These are phyloP conservation scores for Sporisorium graminicola DNA, from an alignment of 1,284 basidiomycete genomes.

Conservation along the genomic window DNA sequence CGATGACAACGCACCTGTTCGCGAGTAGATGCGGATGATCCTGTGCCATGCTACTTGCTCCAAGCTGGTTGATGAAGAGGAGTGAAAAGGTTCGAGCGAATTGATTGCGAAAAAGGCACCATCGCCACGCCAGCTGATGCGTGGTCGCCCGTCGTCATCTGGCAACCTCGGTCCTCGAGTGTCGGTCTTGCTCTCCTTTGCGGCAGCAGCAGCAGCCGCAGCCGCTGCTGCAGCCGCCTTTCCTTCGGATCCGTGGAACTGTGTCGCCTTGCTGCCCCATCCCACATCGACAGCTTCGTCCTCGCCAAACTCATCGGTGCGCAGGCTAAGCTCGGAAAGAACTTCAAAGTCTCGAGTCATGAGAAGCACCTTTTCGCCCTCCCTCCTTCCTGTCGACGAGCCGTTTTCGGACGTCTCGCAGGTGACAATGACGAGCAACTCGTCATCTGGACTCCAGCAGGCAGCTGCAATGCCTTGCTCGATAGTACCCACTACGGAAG, in stretches of 20 bases:
- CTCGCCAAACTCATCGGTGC: conserved; percentile 85
- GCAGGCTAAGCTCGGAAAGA: conserved; percentile 81
- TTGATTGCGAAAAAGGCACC: conserved; percentile 89
- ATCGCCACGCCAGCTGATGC: conserved; percentile 93
- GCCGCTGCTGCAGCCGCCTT: conserved; percentile 79
- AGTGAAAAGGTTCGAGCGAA: conserved; percentile 73
- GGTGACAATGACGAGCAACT: conserved; percentile 77
- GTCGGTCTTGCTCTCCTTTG: conserved; percentile 46
- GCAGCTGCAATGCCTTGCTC: conserved; percentile 86
- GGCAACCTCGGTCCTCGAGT: conserved; percentile 69
- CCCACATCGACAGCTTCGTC: conserved; percentile 93
- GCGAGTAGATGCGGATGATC: conserved; percentile 76
- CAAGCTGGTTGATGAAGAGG: conserved; percentile 6
- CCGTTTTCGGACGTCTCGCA: conserved; percentile 31
- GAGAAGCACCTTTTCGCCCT: conserved; percentile 79
- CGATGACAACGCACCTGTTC: conserved; percentile 82
- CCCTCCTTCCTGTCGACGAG: conserved; percentile 26
- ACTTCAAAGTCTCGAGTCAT: conserved; percentile 92
- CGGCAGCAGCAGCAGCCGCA: conserved; percentile 73
- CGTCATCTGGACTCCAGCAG: conserved; percentile 90
- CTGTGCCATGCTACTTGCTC: conserved; percentile 74
- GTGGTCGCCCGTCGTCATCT: conserved; percentile 80
- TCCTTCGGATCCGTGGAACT: conserved; percentile 96
- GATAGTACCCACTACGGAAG: conserved; percentile 76
- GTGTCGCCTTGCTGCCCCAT: conserved; percentile 96